A percentile compares a stretch with the other conserved stretches of the same genome.
phyloP scores from a whole-genome alignment of 2,329 filamentous ascomycete species.

The Seiridium cupressi region DNA sequence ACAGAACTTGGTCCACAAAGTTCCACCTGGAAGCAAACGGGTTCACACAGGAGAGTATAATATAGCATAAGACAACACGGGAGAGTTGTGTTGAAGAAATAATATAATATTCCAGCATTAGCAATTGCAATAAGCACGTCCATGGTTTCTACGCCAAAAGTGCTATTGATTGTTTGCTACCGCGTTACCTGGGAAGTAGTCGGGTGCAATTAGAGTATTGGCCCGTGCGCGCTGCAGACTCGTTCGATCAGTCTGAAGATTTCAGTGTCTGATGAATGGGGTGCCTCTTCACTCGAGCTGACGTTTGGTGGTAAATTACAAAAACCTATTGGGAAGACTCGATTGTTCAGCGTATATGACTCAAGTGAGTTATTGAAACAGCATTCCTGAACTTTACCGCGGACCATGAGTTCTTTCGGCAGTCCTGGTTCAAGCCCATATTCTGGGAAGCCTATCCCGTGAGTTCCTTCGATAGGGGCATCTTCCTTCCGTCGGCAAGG shows the following conservation, averaged over 20 bases:
- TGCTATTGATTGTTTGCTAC: no score
- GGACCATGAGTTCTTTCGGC: slow-evolving; percentile 63
- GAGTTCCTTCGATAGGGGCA: slow-evolving; percentile 30
- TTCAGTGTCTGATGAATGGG: neutral
- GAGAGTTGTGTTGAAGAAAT: no score
- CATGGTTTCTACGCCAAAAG: no score
- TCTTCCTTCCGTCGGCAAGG: neutral
- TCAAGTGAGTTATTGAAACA: neutral
- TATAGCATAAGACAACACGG: no score
- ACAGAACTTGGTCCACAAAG: neutral
- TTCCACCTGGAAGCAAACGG: no score
- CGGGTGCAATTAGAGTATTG: neutral
- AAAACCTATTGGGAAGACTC: neutral
- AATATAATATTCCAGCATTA: no score
- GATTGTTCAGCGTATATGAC: neutral
- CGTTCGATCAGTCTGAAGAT: slow-evolving; percentile 3
- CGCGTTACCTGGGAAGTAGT: no score
- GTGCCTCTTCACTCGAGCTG: no score
- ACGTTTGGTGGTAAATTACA: neutral
- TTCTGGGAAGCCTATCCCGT: slow-evolving; percentile 69
- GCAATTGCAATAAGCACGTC: no score
- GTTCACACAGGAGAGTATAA: no score
- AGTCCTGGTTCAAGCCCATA: slow-evolving; percentile 65
- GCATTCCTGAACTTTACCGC: neutral
- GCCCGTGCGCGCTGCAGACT: neutral